A percentile compares a stretch with the other conserved stretches of the same genome.
Evolutionary conservation across 140 eudicot species (phyloP).

Genomic region (Bidens hawaiensis): DNA sequence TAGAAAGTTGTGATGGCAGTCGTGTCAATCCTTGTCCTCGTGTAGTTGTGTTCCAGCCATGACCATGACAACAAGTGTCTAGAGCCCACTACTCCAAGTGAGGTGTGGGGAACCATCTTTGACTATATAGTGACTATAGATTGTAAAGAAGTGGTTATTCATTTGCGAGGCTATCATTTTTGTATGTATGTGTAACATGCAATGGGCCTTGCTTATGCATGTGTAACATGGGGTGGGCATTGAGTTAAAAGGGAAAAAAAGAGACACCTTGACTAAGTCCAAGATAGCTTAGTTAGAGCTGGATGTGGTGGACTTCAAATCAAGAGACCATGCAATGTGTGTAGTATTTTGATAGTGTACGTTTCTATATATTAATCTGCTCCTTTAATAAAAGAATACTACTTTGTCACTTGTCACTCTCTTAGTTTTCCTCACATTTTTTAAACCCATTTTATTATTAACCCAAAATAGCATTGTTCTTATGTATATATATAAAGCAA

Average conservation of each 20-base stretch:
- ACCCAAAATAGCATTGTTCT: too few relatives aligned
- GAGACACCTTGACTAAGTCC: not conserved
- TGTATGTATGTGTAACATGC: not conserved
- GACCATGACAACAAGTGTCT: not conserved
- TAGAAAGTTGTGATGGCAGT: too few relatives aligned
- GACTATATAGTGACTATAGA: not conserved
- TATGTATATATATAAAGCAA: too few relatives aligned
- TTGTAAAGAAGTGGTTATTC: not conserved
- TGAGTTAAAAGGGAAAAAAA: too few relatives aligned
- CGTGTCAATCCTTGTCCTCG: not conserved
- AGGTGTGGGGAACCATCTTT: not conserved
- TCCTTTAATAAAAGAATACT: too few relatives aligned
- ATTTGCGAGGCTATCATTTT: not conserved
- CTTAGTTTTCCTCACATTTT: too few relatives aligned
- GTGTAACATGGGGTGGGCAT: too few relatives aligned
- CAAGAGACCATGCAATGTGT: not conserved
- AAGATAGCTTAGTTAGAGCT: not conserved
- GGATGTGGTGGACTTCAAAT: not conserved
- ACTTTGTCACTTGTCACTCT: too few relatives aligned
- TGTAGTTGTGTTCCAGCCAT: not conserved
- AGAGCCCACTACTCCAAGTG: not conserved
- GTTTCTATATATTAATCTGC: too few relatives aligned
- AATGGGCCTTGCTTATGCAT: not conserved
- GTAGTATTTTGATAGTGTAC: not conserved
- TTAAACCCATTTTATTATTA: too few relatives aligned